phyloP scores from a whole-genome alignment of 805 yeast genomes.

The Wickerhamiella hasegawae region DNA sequence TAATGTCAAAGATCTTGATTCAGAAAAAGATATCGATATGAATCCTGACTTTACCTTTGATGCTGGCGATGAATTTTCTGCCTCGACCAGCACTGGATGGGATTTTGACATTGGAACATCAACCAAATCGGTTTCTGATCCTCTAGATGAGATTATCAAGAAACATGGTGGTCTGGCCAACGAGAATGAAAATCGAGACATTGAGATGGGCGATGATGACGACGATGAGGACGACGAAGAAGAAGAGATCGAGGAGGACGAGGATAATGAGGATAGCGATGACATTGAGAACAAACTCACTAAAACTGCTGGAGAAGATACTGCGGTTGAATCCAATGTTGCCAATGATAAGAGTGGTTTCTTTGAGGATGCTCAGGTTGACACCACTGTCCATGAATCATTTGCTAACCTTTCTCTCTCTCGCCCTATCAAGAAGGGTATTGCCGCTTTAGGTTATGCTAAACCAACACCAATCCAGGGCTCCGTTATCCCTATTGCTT shows the following conservation, averaged over 20 bases:
- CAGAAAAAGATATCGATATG: conserved; percentile 33
- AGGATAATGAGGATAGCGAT: conserved; percentile 26
- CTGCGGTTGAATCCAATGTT: conserved; percentile 16
- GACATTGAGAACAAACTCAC: conserved; percentile 29
- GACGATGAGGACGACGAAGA: conserved; percentile 31
- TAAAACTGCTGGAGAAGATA: conserved; percentile 22
- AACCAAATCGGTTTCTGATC: conserved; percentile 34
- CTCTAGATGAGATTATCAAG: conserved; percentile 65
- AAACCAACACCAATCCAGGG: conserved; percentile 90
- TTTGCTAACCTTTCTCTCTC: conserved; percentile 72
- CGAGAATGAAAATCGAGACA: conserved; percentile 29
- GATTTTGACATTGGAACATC: conserved; percentile 42
- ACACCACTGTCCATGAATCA: conserved; percentile 32
- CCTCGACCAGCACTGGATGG: conserved; percentile 51
- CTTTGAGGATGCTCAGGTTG: conserved; percentile 20
- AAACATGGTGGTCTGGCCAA: conserved; percentile 72
- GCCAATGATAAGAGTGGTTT: conserved; percentile 23
- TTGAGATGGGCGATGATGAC: conserved; percentile 20
- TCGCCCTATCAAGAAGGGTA: conserved; percentile 76
- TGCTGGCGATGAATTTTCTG: conserved; percentile 36
- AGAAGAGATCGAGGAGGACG: conserved; percentile 26
- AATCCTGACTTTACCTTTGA: conserved; percentile 64
- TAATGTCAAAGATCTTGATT: conserved; percentile 13
- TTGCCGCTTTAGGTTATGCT: conserved; percentile 65
- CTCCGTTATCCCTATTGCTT: conserved; percentile 83